Base-by-base conservation (phyloP, 768 basidiomycete species). In the Cystofilobasidium macerans region DNA sequence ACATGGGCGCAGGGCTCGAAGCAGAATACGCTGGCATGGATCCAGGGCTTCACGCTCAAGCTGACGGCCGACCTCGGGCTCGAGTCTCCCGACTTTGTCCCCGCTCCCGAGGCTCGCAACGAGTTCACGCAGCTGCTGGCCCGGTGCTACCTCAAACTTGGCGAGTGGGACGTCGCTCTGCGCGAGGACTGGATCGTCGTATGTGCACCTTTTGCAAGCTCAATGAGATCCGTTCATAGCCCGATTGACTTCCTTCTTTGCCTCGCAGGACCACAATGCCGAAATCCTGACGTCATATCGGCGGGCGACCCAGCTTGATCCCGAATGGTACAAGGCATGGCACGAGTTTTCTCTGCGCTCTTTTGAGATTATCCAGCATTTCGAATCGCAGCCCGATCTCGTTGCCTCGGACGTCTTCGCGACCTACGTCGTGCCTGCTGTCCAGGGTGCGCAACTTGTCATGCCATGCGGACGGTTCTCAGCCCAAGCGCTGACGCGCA, bases 301-400 rank as follows among this genome's bases (percentile, higher is more conserved):
- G 59, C 80, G 86, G 35, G 89, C 95, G 0, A 98, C 95, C 2
- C 85, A 87, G 71, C 89, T 89, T 70, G 94, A 98, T 74, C 84
- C 87, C 5, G 80, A 82, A n/a, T 99, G 95, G 95, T 97, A 97
- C 77, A 97, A 99, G 75, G 95, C 94, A 22, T 98, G 93, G 93
- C 95, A 99, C 73, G 91, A 90, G 0, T 99, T 92, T 91, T 94
- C 95, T 2, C 79, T 98, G 61, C 87, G 92, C 3, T 97, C 98
- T 76, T 93, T 95, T 70, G 91, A 97, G 63, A 89, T 97, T 69
- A 85, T 98, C 69, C 81, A 82, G 32, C 83, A 86, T 71, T 78
- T 94, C 71, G 91, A 94, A 74, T 81, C 78, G 81, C 81, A 65
- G 77, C 79, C 26, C 75, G 72, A 74, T 33, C 68, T 87, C 62